phyloP scores from a whole-genome alignment of 2,329 filamentous ascomycete genomes.

The Chrysoporthe puriensis region DNA sequence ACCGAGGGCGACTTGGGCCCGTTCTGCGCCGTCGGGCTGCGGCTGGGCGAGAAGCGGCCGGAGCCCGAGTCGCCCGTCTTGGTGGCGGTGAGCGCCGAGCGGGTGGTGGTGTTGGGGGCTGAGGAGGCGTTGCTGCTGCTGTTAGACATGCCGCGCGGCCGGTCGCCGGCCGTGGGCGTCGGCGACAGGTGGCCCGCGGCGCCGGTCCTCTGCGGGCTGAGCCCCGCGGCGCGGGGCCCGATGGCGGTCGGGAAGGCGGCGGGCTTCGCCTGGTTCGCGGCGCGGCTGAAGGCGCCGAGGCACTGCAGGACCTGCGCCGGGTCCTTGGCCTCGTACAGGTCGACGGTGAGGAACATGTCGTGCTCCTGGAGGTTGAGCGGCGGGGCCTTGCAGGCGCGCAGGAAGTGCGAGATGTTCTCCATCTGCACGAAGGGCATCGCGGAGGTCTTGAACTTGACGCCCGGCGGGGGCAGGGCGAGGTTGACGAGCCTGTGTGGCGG shows the following conservation, averaged over 20 bases:
- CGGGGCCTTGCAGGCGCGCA: constrained; percentile 81
- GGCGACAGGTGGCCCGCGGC: constrained; percentile 33
- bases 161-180: constrained; percentile 51
- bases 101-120: constrained; percentile 47
- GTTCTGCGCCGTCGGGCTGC: constrained; percentile 56
- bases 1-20: constrained; percentile 56
- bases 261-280: constrained; percentile 76
- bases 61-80: constrained; percentile 58
- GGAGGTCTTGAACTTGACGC: constrained; percentile 88
- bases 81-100: constrained; percentile 48
- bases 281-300: constrained; percentile 86
- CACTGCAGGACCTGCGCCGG: constrained; percentile 95
- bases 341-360: constrained; percentile 95
- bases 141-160: constrained; percentile 55
- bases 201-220: constrained; percentile 72
- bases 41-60: constrained; percentile 65
- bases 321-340: constrained; percentile 94
- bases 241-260: constrained; percentile 74
- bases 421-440: constrained; percentile 98
- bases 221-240: constrained; percentile 66
- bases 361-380: constrained; percentile 89
- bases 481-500: constrained; percentile 71
- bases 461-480: constrained; percentile 73
- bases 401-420: constrained; percentile 98
- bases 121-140: constrained; percentile 66